Evolutionary conservation across 2,329 filamentous ascomycete genomes (phyloP), one percentile per base, ranked within the genome.

Genomic region (Fusarium coffeatum): DNA sequence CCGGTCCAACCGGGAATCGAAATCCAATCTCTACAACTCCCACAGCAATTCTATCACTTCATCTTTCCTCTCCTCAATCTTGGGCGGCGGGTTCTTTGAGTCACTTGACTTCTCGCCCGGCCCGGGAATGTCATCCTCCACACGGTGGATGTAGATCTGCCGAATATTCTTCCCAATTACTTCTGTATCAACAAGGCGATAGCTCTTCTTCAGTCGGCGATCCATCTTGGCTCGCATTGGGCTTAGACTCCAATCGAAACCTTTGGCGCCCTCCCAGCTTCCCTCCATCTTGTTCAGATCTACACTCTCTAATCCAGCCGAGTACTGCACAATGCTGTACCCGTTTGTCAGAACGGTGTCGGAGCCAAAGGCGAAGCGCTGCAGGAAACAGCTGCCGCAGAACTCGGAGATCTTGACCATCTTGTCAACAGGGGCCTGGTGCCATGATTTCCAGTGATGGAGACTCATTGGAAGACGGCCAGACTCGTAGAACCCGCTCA

Each of bases 381-480:
- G 86, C 50, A 90, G 78, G 65, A 89, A 83, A 62, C 88, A 90
- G 49, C 85, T 84, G 8, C 88, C 88, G 69, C 88, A 90, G n/a
- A 88, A 74, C 12, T 82, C 75, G 9, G 82, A 78, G 15, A 87
- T 78, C 41, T 80, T 77, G 32, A 84, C 82, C 79, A 88, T 85
- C 59, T 83, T 80, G 48, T 82, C 81, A 43, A 89, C 77, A 2
- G 84, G 84, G 27, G 80, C 81, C 11, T 81, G 72, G 77, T 88
- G 88, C 86, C 87, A 89, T 15, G 83, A 86, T 75, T 88, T 89
- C 87, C 87, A 90, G 79, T 90, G 88, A 74, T 90, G 88, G 9
- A 90, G 78, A 51, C 84, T 88, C 15, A 89, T 77, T 0, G 86
- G 84, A n/a, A 80, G 78, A 25, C 83, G 77, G 2, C 86, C 86